Evolutionary conservation across 2,329 filamentous ascomycete species (phyloP), one percentile per base, ranked within the genome.

Genomic region (Fusarium torulosum): DNA sequence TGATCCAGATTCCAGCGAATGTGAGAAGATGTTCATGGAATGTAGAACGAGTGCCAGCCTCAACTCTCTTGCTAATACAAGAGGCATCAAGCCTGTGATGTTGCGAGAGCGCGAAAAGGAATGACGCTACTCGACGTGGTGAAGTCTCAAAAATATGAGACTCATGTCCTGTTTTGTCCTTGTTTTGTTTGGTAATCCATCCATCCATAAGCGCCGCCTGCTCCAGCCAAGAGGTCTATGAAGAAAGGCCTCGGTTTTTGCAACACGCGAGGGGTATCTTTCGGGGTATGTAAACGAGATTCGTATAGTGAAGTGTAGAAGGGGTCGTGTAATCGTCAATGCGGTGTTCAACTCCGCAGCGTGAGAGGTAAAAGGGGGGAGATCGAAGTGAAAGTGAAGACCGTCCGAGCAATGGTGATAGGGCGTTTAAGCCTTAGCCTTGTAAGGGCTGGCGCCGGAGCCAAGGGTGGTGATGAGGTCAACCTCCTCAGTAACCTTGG

Each of bases 391-490:
- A 60, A 59, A 42, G 38, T 44, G 25, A 65, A 56, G 58, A 55
- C 50, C 52, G 52, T 65, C 66, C 61, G 46, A 60, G 57, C 50
- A 47, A 59, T 41, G 54, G 59, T 47, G 43, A 51, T 45, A 29
- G 29, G 42, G 51, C 46, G 40, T 53, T 66, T 72, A 71, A 31
- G 55, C 54, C 38, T 50, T n/a, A 20, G 51, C 41, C 25, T 52
- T 27, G 47, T 66, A 63, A 38, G 43, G 54, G 53, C 61, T 63
- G 56, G 79, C 75, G 47, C 79, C 78, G 44, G 69, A 66, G 50
- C 84, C 84, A 10, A 86, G 82, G 25, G 83, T 85, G 75, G 81
- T 83, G 74, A 87, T 77, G 69, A 88, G 77, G 65, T 86, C 79
- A 17, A 69, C 74, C 75, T 84, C 82, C 8, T 68, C 42, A 29